Evolutionary conservation across 169 alveolate genomes (phyloP), one percentile per base, ranked within the genome.

Genomic region (Miamiensis avidus): DNA sequence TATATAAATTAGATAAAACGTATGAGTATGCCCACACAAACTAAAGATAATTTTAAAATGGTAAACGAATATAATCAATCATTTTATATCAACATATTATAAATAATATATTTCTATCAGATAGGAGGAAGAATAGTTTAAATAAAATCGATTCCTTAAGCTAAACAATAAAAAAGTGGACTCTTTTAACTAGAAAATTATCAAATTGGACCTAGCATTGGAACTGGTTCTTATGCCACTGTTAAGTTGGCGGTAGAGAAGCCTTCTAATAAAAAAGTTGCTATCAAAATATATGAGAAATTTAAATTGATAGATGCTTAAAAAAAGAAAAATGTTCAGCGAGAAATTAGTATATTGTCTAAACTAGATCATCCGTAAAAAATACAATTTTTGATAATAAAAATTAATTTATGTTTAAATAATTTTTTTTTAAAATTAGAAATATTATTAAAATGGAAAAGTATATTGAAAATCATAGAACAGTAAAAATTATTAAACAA

Each of bases 151-250:
- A n/a, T n/a, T n/a, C n/a, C n/a, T n/a, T n/a, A n/a, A n/a, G n/a
- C n/a, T n/a, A n/a, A n/a, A n/a, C n/a, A n/a, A n/a, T n/a, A n/a
- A n/a, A n/a, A n/a, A n/a, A n/a, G n/a, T n/a, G n/a, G n/a, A n/a
- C n/a, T n/a, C n/a, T n/a, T n/a, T n/a, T n/a, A n/a, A n/a, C n/a
- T 91, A n/a, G 94, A 88, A 73, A 75, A 85, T 76, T 91, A 82
- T 82, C 65, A 77, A 74, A 65, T 91, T 69, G 65, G 78, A 30
- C 83, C 83, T 31, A 87, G 75, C 69, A 69, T 91, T 69, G 94
- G 94, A 15, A 78, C 83, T 82, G 94, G 93, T n/a, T 88, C 94
- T 15, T 91, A 88, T 86, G 94, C 94, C 31, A 65, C 65, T 31
- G 92, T 88, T 28, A 88, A 88, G 76, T 86, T 91, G 81, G 94